A percentile compares a stretch with the other conserved stretches of the same genome.
phyloP scores from a whole-genome alignment of 345 rosid species.

The Stellera chamaejasme region DNA sequence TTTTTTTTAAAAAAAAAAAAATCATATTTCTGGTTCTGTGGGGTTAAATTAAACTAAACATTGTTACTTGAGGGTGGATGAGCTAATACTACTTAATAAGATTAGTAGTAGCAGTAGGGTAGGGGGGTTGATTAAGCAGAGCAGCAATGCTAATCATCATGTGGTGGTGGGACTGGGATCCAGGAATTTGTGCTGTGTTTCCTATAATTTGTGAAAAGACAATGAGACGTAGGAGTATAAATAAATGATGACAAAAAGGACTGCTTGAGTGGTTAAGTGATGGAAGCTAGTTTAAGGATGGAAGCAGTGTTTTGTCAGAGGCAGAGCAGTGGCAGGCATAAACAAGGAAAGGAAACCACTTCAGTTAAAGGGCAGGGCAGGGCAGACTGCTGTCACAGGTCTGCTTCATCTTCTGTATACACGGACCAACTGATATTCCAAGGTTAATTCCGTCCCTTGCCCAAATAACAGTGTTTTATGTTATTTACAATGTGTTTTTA shows the following conservation, averaged over 20 bases:
- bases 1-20: too few relatives aligned
- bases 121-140: too few relatives aligned
- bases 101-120: too few relatives aligned
- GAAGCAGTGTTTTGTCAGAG: not conserved
- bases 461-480: too few relatives aligned
- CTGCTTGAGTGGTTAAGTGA: not conserved
- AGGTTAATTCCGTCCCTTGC: not conserved
- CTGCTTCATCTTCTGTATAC: not conserved
- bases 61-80: too few relatives aligned
- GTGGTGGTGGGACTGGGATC: too few relatives aligned
- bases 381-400: not conserved
- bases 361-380: constrained; percentile 8
- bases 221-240: not conserved
- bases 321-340: not conserved
- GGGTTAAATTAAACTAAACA: too few relatives aligned
- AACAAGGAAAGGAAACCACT: not conserved
- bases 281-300: not conserved
- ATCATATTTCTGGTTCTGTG: too few relatives aligned
- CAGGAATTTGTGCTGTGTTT: not conserved
- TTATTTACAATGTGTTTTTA: not conserved
- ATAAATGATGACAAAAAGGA: not conserved
- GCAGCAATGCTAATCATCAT: too few relatives aligned
- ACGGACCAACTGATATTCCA: constrained; percentile 1
- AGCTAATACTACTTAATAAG: too few relatives aligned
- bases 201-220: not conserved